Base-by-base conservation (phyloP, 2,329 filamentous ascomycete genomes). In the Bipolaris gigantea region DNA sequence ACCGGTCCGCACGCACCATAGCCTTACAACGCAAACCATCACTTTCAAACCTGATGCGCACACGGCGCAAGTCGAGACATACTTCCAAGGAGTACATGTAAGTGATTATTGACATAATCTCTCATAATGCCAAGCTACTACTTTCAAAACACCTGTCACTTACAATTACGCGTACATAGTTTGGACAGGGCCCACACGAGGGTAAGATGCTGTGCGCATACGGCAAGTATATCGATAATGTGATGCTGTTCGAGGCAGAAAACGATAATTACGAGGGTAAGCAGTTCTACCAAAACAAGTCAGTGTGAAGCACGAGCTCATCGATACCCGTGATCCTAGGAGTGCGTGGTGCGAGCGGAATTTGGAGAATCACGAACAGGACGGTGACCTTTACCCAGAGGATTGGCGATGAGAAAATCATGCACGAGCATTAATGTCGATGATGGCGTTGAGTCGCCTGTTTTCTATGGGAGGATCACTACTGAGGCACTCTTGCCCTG, bases 11-110 rank as follows among this genome's bases (percentile, higher is more conserved):
- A 77, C 76, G 5, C 76, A 78, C 46, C 76, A 79, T 57, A 71
- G 66, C 16, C 69, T 79, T 4, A 78, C 75, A 3, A 78, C 77
- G 1, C 75, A 78, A 50, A 69, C 61, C 2, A 76, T 78, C 45
- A 55, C 53, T 21, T 70, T 79, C 51, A 16, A 48, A 25, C 43
- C 60, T 1, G 59, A 64, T 41, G 65, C 65, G 41, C 69, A 67
- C 45, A 63, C 62, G 5, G 77, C 76, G 7, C 60, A 62, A 11
- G 69, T 72, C 1, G 67, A 65, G 1, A 79, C 76, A 0, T 75
- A 78, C 49, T 79, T 79, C 51, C 72, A 73, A 2, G 76, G 72
- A 8, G 66, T 71, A 3, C 76, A 79, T 59, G 52, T 55, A 42
- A 50, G 52, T 47, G 10, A 9, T 9, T 0, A 4, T 5, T n/a